Evolutionary conservation across 2,329 filamentous ascomycete species (phyloP).

Genomic region (Cordyceps farinosa): DNA sequence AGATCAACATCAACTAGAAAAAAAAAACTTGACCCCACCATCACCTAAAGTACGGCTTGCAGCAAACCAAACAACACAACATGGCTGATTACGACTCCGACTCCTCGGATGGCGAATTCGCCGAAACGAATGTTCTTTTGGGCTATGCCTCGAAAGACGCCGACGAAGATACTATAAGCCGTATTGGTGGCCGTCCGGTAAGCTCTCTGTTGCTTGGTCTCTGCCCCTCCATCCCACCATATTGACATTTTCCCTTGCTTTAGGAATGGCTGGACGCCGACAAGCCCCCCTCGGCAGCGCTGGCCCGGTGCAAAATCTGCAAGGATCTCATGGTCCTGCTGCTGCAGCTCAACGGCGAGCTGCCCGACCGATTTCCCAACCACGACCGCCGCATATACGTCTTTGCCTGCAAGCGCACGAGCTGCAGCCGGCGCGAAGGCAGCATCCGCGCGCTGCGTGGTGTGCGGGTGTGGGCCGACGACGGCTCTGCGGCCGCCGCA

Average conservation of each 20-base stretch:
- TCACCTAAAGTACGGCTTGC: slow-evolving; percentile 19
- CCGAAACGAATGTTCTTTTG: slow-evolving; percentile 81
- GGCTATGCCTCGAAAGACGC: slow-evolving; percentile 82
- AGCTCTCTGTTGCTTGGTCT: slow-evolving; percentile 30
- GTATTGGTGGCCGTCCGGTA: slow-evolving; percentile 84
- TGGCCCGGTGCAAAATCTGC: slow-evolving; percentile 86
- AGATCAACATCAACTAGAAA: slow-evolving; percentile 17
- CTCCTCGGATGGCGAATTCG: slow-evolving; percentile 67
- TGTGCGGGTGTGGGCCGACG: slow-evolving; percentile 52
- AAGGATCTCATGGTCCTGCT: slow-evolving; percentile 78
- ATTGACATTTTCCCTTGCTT: slow-evolving; percentile 5
- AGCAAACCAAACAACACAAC: slow-evolving; percentile 10
- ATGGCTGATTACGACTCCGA: slow-evolving; percentile 87
- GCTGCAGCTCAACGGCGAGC: slow-evolving; percentile 85
- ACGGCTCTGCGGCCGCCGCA: slow-evolving; percentile 26
- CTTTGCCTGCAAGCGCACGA: slow-evolving; percentile 73
- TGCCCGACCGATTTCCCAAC: slow-evolving; percentile 79
- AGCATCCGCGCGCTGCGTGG: slow-evolving; percentile 74
- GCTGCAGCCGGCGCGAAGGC: slow-evolving; percentile 77
- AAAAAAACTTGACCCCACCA: slow-evolving; percentile 43
- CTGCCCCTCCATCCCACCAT: slow-evolving; percentile 9
- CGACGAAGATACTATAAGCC: slow-evolving; percentile 79
- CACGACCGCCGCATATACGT: slow-evolving; percentile 88
- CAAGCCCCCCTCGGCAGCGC: slow-evolving; percentile 66
- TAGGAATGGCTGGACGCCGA: slow-evolving; percentile 81